phyloP scores from a whole-genome alignment of 2,329 filamentous ascomycete species.

The Colletotrichum nymphaeae region DNA sequence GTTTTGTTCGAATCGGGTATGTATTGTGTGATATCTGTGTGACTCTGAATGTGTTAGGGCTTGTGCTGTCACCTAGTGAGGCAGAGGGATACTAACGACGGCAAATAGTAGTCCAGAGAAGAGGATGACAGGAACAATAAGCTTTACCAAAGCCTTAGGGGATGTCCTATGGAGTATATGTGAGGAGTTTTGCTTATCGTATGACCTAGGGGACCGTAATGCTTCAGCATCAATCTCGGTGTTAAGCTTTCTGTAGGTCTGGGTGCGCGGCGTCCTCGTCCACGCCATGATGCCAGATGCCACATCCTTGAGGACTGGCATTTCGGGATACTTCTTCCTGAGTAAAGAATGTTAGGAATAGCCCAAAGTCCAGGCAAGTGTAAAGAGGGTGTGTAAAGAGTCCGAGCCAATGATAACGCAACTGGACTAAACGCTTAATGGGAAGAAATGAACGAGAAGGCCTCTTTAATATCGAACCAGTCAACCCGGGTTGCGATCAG shows the following conservation, averaged over 20 bases:
- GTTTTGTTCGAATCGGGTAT: background rate
- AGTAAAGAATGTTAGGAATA: background rate
- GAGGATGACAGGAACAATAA: background rate
- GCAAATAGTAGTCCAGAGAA: constrained; percentile 9
- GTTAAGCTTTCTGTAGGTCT: constrained; percentile 7
- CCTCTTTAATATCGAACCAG: background rate
- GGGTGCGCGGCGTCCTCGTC: background rate
- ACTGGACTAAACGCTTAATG: too few species aligned
- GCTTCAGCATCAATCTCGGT: constrained; percentile 1
- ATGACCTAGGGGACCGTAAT: background rate
- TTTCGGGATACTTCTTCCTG: background rate
- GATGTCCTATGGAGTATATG: background rate
- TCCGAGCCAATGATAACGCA: too few species aligned
- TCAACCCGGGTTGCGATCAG: too few species aligned
- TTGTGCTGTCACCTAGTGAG: background rate
- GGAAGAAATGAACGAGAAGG: background rate
- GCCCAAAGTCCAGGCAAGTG: background rate
- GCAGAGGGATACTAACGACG: background rate
- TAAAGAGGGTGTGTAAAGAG: background rate
- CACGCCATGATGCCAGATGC: background rate
- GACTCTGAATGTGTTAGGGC: background rate
- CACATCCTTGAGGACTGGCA: background rate
- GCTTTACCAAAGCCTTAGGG: background rate
- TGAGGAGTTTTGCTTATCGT: background rate
- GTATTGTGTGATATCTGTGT: background rate